Evolutionary conservation across 148 eudicot species (phyloP), one percentile per base, ranked within the genome.

Genomic region (Salicornia ramosissima): DNA sequence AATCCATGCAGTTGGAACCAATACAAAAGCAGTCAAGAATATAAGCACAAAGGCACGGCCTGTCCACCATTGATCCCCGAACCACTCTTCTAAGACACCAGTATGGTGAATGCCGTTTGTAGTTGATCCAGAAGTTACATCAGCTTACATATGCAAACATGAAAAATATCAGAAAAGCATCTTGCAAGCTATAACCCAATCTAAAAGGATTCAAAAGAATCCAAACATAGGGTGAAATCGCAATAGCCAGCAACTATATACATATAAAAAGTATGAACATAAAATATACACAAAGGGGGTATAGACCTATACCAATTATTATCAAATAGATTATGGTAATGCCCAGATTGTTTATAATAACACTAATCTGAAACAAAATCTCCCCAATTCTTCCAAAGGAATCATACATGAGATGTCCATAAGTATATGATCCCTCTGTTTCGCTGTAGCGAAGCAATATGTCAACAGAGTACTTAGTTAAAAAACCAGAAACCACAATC

Each of bases 321-420:
- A 93, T 93, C 89, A 90, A 77, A 72, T 90, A 93, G 46, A 90
- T 85, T 1, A 93, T 72, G 22, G 88, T 84, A 11, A 86, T 86
- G 47, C 98, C 98, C 26, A 83, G 68, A 50, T 86, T 93, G 75
- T 93, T 93, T 51, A 93, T 71, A 13, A 93, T 64, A 4, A 93
- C 86, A 82, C 98, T 81, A 11, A 88, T 63, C 71, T 93, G 95
- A 60, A 85, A 78, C 62, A 75, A 64, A 59, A 85, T 81, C 80
- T 77, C 88, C 43, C 96, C 98, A 58, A 57, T 59, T 52, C 81
- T 86, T 63, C 98, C 98, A 81, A 88, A 93, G 0, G 95, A 78
- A 74, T 86, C 85, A 67, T 78, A 88, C 96, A 93, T 90, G 58
- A 88, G 85, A 59, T 88, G 95, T 43, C 85, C 88, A 75, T 93